Evolutionary conservation across 108 stramenopile species (phyloP), one percentile per base, ranked within the genome.

Genomic region (Hondaea fermentalgiana): DNA sequence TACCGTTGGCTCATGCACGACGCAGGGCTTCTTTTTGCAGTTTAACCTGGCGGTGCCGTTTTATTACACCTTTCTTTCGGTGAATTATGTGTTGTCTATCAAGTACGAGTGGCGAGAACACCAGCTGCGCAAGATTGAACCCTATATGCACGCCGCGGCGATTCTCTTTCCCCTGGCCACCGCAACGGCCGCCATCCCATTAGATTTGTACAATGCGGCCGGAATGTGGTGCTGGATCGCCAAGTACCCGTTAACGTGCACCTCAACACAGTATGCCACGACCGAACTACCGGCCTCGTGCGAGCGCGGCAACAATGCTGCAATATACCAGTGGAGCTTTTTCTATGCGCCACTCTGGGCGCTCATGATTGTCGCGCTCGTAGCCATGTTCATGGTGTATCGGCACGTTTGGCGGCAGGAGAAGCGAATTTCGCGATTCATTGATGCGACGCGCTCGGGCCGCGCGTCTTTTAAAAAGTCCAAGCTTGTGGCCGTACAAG

Each of bases 161-260:
- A 45, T 93, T 47, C 6, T 87, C 5, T 35, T 92, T 44, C 91
- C 90, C 0, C 44, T 93, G 4, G 72, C 57, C 4, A 72, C 91
- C 5, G 88, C 92, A 4, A 58, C 92, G 5, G 72, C 89, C 1
- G 92, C 88, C 6, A 23, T 92, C 28, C 72, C 90, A 8, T 45
- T 94, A 44, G 89, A 64, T 43, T 49, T 94, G 23, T 94, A 91
- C 55, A 93, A 93, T 59, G 89, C 88, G 43, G 92, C 94, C 0
- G 89, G 90, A 10, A 47, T 94, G 16, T 95, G 93, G 93, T 94
- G 94, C 71, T 94, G 94, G 94, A 92, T 93, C 44, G 89, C 93
- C 19, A 47, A 91, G 4, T 90, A 93, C 72, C 94, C 94, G 0
- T 2, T 57, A 5, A 47, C 21, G 10, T 94, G 94, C 45, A 72